Conservation (phyloP, 352 stramenopile genomes). For the Phytophthora hibernalis region DNA sequence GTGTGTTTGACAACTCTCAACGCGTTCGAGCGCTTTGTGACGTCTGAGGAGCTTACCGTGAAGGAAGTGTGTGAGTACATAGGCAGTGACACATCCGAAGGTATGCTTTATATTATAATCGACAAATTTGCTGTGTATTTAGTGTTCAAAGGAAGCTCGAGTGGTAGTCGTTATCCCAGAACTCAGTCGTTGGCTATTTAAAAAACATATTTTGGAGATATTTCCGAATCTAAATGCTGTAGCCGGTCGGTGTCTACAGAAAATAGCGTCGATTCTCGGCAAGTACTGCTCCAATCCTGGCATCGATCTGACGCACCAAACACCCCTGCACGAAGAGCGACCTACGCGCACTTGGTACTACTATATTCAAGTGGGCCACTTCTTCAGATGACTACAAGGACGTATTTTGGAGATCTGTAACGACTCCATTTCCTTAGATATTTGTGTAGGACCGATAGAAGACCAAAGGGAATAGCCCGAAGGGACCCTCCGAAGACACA, state of each 20-base stretch:
- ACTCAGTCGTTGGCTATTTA: conserved; percentile 20
- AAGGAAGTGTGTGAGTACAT: not conserved
- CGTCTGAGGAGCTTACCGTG: not conserved
- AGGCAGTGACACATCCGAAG: not conserved
- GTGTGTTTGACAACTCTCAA: not conserved
- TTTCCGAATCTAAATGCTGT: conserved; percentile 4
- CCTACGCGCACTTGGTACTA: not conserved
- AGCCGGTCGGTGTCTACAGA: not conserved
- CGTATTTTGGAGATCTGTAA: too few relatives aligned
- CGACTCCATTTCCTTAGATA: too few relatives aligned
- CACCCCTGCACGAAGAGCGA: conserved; percentile 14
- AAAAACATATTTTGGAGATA: conserved; percentile 19
- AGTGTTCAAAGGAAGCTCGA: conserved; percentile 8
- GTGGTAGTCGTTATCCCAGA: too few relatives aligned
- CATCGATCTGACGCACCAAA: conserved; percentile 10
- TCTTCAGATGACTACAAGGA: conserved; percentile 15
- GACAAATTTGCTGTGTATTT: conserved; percentile 14
- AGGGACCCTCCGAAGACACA: too few relatives aligned
- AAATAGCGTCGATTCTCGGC: conserved; percentile 17
- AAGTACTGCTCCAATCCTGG: conserved; percentile 7
- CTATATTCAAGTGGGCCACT: not conserved
- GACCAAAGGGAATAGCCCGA: too few relatives aligned
- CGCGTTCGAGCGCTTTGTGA: conserved; percentile 8
- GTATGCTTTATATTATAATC: conserved; percentile 6
- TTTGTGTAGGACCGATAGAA: too few relatives aligned